A percentile compares a stretch with the other conserved stretches of the same genome.
Conservation (phyloP, 805 yeast genomes). For the Saturnispora mendoncae region DNA sequence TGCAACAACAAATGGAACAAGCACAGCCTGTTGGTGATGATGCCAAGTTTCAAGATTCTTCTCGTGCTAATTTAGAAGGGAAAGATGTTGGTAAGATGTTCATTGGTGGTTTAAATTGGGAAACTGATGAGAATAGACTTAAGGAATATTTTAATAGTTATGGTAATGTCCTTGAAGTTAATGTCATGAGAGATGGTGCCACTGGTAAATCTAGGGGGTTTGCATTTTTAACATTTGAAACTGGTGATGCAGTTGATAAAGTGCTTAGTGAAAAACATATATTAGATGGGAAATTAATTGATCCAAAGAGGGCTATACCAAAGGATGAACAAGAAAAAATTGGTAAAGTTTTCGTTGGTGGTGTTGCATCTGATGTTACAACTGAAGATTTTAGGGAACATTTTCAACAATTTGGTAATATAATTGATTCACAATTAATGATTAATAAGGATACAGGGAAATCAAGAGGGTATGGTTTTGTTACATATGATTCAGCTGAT, state of each 20-base stretch:
- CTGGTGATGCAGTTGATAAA: slow-evolving; percentile 73
- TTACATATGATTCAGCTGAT: slow-evolving; percentile 88
- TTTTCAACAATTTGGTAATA: slow-evolving; percentile 80
- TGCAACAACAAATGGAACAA: slow-evolving; percentile 18
- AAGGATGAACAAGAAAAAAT: slow-evolving; percentile 95
- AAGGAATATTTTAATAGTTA: slow-evolving; percentile 75
- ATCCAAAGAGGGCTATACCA: slow-evolving; percentile 96
- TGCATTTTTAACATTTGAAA: slow-evolving; percentile 83
- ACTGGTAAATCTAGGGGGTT: slow-evolving; percentile 93
- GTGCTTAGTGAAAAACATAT: slow-evolving; percentile 82
- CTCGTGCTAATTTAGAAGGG: slow-evolving; percentile 41
- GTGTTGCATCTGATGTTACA: slow-evolving; percentile 87
- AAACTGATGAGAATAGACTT: slow-evolving; percentile 83
- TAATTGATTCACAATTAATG: slow-evolving; percentile 95
- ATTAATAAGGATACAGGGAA: slow-evolving; percentile 94
- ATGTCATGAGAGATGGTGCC: slow-evolving; percentile 83
- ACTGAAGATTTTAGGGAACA: slow-evolving; percentile 83
- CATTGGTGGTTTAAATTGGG: slow-evolving; percentile 97
- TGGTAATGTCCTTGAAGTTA: slow-evolving; percentile 81
- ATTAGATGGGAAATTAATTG: slow-evolving; percentile 91
- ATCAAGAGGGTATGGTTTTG: slow-evolving; percentile 95
- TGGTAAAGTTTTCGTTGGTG: slow-evolving; percentile 96
- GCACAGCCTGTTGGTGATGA: slow-evolving; percentile 12
- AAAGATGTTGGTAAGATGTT: slow-evolving; percentile 88
- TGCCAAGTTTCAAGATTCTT: slow-evolving; percentile 20